Percentiles rank a stretch among this genome's conserved stretches.
Evolutionary conservation across 805 yeast genomes (phyloP).

Genomic region (Kurtzmaniella cleridarum): DNA sequence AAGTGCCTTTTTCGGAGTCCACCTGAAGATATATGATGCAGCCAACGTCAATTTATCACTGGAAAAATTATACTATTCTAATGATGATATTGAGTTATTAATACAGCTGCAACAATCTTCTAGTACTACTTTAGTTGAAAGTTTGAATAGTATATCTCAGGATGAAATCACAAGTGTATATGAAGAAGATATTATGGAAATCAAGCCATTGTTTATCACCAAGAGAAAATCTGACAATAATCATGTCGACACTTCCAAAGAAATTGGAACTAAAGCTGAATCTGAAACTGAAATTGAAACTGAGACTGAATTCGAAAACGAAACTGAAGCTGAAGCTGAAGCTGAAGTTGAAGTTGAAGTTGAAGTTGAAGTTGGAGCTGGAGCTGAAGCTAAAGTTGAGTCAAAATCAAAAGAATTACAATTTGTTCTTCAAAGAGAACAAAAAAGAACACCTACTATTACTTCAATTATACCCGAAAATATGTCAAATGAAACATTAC

Average conservation of each 20-base stretch:
- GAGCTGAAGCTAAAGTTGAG: neutral
- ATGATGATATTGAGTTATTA: conserved; percentile 23
- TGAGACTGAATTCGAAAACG: conserved; percentile 1
- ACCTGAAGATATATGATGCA: conserved; percentile 34
- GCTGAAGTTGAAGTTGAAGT: conserved; percentile 1
- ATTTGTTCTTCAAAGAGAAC: no score
- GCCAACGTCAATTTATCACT: conserved; percentile 16
- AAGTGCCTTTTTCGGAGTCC: conserved; percentile 53
- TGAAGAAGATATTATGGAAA: neutral
- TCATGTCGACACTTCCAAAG: no score
- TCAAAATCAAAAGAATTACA: no score
- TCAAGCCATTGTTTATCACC: conserved; percentile 9
- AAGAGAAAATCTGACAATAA: conserved; percentile 2
- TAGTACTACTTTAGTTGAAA: conserved; percentile 13
- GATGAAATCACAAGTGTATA: conserved; percentile 3
- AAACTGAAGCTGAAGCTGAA: conserved; percentile 11
- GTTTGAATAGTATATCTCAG: conserved; percentile 8
- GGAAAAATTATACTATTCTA: conserved; percentile 23
- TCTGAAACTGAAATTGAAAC: no score
- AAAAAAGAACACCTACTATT: no score
- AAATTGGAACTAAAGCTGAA: no score
- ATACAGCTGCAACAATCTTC: conserved; percentile 9
- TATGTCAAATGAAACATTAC: conserved; percentile 10
- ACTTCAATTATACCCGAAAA: conserved; percentile 1
- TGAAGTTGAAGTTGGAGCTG: neutral